Evolutionary conservation across 129 eudicot genomes (phyloP), one percentile per base, ranked within the genome.

Genomic region (Mikania micrantha): DNA sequence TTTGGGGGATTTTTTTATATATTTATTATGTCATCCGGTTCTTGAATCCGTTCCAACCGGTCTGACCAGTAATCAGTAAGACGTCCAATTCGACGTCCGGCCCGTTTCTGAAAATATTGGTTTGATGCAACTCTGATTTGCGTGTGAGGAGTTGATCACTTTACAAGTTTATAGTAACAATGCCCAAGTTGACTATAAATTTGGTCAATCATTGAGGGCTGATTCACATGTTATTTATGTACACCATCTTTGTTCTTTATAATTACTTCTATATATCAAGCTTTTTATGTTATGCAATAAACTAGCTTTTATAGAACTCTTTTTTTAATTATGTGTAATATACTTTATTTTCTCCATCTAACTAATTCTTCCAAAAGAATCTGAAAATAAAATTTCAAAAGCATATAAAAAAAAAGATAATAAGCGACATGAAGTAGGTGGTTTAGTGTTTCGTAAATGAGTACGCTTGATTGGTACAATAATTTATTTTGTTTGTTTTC

Each of bases 401-500:
- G n/a, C n/a, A 16, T 2, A 13, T 59, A 59, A 9, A 0, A 32
- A 32, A 7, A 32, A 19, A 27, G 22, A 24, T 25, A 42, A 42
- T 57, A 67, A 67, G 20, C 66, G 31, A 67, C 36, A 75, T 10
- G 56, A 68, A 39, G 75, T 68, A 48, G 58, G 64, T 68, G 42
- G 25, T 60, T 25, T 68, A 24, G 47, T 68, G 69, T 25, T 48
- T 74, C 38, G 48, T 40, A 44, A 66, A 45, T 42, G 52, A 49
- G 72, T 59, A 45, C 47, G 22, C 39, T 31, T 36, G 9, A 47
- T 45, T 58, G 45, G 52, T 45, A 60, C 61, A 72, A 71, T 24
- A 61, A 36, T 59, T 56, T 68, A 59, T 7, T 48, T 76, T 68
- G 70, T 32, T 76, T 76, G 47, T 36, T 76, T 49, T 61, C 47